Percentiles rank a stretch among this genome's conserved stretches.
These are phyloP conservation scores for Debaryomyces singareniensis DNA, from an alignment of 1,139 yeast species.

Conservation along the genomic window DNA sequence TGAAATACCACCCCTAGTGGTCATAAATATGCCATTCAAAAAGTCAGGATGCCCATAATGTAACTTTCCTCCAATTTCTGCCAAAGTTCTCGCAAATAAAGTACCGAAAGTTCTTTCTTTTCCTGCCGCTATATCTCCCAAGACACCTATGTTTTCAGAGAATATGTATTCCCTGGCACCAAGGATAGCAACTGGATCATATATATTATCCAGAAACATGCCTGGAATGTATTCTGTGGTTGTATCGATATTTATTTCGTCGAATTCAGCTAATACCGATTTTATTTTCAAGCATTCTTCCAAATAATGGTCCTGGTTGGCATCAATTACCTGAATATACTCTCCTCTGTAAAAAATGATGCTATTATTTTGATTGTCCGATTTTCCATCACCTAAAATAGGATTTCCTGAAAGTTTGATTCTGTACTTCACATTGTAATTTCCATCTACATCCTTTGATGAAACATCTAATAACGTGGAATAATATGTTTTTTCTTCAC, in stretches of 20 bases:
- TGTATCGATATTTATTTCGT: conserved; percentile 32
- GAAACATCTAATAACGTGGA: conserved; percentile 40
- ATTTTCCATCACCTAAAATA: conserved; percentile 51
- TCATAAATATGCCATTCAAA: conserved; percentile 43
- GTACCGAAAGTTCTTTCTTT: conserved; percentile 56
- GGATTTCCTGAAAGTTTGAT: conserved; percentile 50
- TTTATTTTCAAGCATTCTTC: conserved; percentile 53
- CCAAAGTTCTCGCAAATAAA: conserved; percentile 47
- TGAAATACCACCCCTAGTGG: conserved; percentile 51
- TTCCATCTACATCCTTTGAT: conserved; percentile 26
- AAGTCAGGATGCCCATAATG: conserved; percentile 57
- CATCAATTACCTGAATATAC: conserved; percentile 48
- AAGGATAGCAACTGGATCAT: conserved; percentile 43
- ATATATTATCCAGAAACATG: conserved; percentile 15
- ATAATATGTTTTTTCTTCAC: conserved; percentile 21
- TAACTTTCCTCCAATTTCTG: conserved; percentile 49
- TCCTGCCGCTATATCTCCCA: conserved; percentile 54
- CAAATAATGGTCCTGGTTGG: conserved; percentile 51
- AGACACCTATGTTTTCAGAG: conserved; percentile 47
- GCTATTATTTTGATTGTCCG: conserved; percentile 51
- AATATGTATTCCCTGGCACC: conserved; percentile 52
- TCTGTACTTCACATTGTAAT: conserved; percentile 34
- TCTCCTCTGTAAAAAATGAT: conserved; percentile 48
- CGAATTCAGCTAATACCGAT: conserved; percentile 45
- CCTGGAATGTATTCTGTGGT: conserved; percentile 21